Evolutionary conservation across 164 flowering plant species (phyloP).

Genomic region (Akebia trifoliata): DNA sequence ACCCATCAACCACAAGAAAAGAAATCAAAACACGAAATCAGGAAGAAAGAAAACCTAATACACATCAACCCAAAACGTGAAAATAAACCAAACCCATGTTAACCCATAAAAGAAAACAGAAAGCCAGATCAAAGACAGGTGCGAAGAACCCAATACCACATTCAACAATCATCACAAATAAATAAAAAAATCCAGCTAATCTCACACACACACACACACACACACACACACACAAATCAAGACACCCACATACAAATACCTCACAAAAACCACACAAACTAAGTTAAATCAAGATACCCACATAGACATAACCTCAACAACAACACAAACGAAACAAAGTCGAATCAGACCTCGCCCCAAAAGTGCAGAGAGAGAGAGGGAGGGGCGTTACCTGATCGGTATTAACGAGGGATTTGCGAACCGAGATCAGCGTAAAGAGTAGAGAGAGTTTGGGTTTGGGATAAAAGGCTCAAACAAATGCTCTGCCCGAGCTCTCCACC

Average conservation of each 20-base stretch:
- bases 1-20: too few relatives aligned
- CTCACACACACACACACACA: not conserved
- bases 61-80: too few relatives aligned
- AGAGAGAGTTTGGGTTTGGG: not conserved
- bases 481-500: too few relatives aligned
- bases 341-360: not conserved
- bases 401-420: not conserved
- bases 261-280: not conserved
- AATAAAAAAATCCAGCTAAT: not conserved
- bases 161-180: not conserved
- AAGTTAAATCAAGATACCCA: not conserved
- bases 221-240: not conserved
- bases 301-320: not conserved
- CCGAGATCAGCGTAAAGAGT: not conserved
- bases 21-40: too few relatives aligned
- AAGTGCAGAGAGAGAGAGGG: not conserved
- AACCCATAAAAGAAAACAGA: not conserved
- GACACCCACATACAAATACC: not conserved
- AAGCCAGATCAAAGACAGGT: not conserved
- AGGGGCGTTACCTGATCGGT: not conserved
- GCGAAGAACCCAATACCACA: not conserved
- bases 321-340: not conserved
- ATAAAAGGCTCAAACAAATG: too few relatives aligned
- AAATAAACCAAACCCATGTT: too few relatives aligned
- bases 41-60: too few relatives aligned